These are phyloP conservation scores for Blastobotrys peoriensis DNA, from an alignment of 805 yeast genomes.

Conservation along the genomic window DNA sequence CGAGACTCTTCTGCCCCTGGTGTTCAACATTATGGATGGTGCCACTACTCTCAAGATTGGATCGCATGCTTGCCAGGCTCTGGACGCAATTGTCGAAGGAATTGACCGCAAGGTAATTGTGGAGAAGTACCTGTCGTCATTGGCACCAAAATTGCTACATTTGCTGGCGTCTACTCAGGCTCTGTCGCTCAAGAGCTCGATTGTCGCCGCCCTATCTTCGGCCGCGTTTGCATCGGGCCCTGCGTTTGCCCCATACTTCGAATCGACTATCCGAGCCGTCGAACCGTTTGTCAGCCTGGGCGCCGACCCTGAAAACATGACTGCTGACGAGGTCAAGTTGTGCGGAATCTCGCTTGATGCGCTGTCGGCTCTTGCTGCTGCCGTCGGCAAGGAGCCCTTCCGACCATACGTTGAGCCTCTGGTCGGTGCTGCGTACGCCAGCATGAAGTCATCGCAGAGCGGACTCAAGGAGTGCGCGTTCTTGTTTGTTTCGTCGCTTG, in stretches of 20 bases:
- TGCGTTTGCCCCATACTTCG: conserved; percentile 79
- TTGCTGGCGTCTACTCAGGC: conserved; percentile 73
- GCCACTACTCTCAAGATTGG: conserved; percentile 79
- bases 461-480: conserved; percentile 93
- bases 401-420: conserved; percentile 80
- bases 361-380: conserved; percentile 90
- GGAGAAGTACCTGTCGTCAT: conserved; percentile 69
- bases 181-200: conserved; percentile 45
- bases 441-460: conserved; percentile 69
- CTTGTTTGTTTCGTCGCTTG: conserved; percentile 87
- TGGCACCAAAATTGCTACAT: conserved; percentile 81
- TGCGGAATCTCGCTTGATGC: conserved; percentile 91
- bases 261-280: conserved; percentile 68
- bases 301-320: conserved; percentile 55
- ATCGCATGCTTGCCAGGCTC: conserved; percentile 83
- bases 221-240: conserved; percentile 94
- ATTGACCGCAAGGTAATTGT: conserved; percentile 82
- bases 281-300: conserved; percentile 57
- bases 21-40: conserved; percentile 79
- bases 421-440: conserved; percentile 78
- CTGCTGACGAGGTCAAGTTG: conserved; percentile 85
- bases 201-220: conserved; percentile 92
- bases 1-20: conserved; percentile 73
- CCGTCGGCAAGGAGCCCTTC: conserved; percentile 89
- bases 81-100: conserved; percentile 88